These are phyloP conservation scores for Epichloe gansuensis DNA, from an alignment of 2,329 filamentous ascomycete species.

Conservation along the genomic window DNA sequence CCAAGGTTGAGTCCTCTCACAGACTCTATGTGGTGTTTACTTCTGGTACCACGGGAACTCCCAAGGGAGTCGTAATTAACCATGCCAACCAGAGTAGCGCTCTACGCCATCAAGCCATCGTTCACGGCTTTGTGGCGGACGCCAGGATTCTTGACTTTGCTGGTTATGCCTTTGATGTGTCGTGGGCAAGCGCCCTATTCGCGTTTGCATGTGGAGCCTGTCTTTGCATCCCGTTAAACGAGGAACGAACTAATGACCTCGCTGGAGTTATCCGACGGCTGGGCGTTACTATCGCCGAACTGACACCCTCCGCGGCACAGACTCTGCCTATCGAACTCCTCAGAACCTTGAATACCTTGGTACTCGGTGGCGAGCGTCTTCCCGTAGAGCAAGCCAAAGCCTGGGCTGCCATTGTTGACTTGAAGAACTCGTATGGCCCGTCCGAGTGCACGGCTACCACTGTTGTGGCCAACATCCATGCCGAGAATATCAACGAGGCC, in stretches of 20 bases:
- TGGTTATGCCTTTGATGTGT: conserved; percentile 7
- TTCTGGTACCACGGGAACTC: conserved; percentile 10
- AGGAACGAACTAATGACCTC: conserved; percentile 34
- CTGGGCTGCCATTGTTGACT: neutral
- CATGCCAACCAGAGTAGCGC: conserved; percentile 5
- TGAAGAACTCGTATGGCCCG: neutral
- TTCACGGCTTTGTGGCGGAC: too few species aligned
- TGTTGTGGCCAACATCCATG: neutral
- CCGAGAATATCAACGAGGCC: neutral
- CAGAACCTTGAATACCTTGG: neutral
- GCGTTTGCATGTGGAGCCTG: conserved; percentile 5
- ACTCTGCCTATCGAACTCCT: neutral
- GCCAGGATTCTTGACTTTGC: conserved; percentile 4
- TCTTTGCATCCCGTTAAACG: conserved; percentile 10
- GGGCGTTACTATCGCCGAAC: conserved; percentile 28
- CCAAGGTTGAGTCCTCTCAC: conserved; percentile 1
- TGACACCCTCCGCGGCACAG: conserved; percentile 24
- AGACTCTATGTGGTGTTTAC: conserved; percentile 11
- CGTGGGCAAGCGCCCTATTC: conserved; percentile 3
- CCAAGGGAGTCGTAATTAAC: conserved; percentile 14
- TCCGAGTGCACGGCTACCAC: conserved; percentile 1
- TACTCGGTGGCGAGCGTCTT: neutral
- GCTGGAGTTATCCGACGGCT: conserved; percentile 26
- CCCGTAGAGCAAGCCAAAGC: neutral
- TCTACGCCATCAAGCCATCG: too few species aligned